Evolutionary conservation across 2,329 filamentous ascomycete genomes (phyloP), one percentile per base, ranked within the genome.

Genomic region (Corynespora cassiicola): DNA sequence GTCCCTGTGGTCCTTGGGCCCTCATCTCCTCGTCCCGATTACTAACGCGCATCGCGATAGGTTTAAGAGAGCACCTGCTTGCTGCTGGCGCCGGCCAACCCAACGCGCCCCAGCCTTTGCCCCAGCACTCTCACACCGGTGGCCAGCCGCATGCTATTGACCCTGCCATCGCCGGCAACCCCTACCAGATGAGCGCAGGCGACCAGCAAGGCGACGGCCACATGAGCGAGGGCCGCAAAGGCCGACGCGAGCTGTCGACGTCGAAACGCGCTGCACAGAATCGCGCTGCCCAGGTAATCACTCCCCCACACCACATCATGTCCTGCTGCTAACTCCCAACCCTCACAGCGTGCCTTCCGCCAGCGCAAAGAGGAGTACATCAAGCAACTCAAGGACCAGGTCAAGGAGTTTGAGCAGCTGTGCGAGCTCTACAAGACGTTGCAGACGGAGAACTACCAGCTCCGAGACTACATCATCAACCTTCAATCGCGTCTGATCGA

Each of bases 301-400:
- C n/a, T n/a, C n/a, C n/a, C n/a, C n/a, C n/a, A n/a, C n/a, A n/a
- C n/a, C n/a, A n/a, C n/a, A n/a, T n/a, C n/a, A n/a, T n/a, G n/a
- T n/a, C 63, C 85, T 67, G 6, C 16, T 25, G 17, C 34, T 33
- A n/a, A 8, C 15, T 52, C 51, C 58, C 65, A 42, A 63, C 50
- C 4, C 10, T 12, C 7, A 15, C 52, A 99, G 92, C 84, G 94
- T 66, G 94, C 94, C 26, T 99, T 99, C 72, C 88, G 94, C 26
- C 91, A 97, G 73, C 87, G 94, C 48, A 99, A 99, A 68, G 94
- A 99, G 71, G 88, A 89, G 29, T 96, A 99, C 68, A 99, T 99
- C 69, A 95, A 95, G 75, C 95, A 95, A 68, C 80, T 99, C 6
- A 94, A 99, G 71, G 87, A 94, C 64, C 89, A 97, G 66, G 90